phyloP scores from a whole-genome alignment of 1,284 basidiomycete genomes.

The Austroboletus rostrupii region DNA sequence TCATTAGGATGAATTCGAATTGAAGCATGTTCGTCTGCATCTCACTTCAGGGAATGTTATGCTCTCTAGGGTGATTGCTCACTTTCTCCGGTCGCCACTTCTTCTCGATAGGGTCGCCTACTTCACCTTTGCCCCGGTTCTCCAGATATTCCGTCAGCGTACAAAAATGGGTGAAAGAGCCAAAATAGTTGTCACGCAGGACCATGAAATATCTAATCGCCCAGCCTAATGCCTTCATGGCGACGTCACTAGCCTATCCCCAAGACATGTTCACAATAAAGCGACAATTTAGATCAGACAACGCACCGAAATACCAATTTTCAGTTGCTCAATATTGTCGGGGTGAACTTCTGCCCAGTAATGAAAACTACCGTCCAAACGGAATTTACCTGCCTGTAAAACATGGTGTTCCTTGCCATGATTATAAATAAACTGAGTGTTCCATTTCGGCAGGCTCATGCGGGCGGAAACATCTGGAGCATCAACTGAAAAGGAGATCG shows the following conservation, averaged over 20 bases:
- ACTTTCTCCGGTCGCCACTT: constrained; percentile 78
- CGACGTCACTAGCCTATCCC: constrained; percentile 46
- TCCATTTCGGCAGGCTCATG: constrained; percentile 82
- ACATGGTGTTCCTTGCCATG: constrained; percentile 54
- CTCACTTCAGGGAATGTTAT: constrained; percentile 6
- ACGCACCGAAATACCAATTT: constrained; percentile 63
- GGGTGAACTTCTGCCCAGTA: constrained; percentile 66
- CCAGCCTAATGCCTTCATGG: constrained; percentile 81
- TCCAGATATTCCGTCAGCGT: constrained; percentile 82
- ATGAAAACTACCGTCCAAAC: constrained; percentile 68
- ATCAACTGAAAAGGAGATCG: constrained; percentile 64
- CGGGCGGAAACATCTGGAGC: constrained; percentile 54
- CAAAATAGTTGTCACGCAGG: constrained; percentile 88
- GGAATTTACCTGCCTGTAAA: constrained; percentile 55
- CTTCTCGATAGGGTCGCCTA: constrained; percentile 76
- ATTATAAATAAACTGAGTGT: constrained; percentile 75
- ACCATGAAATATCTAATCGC: constrained; percentile 83
- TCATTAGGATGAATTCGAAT: constrained; percentile 58
- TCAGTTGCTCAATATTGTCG: constrained; percentile 77
- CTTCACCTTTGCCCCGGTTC: constrained; percentile 52
- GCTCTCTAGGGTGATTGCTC: constrained; percentile 22
- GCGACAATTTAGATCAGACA: background rate
- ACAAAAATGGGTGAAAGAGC: constrained; percentile 86
- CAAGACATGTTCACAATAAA: constrained; percentile 3
- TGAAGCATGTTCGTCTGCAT: constrained; percentile 77